Evolutionary conservation across 2,329 filamentous ascomycete species (phyloP), one percentile per base, ranked within the genome.

Genomic region (Ophiostoma australiae): DNA sequence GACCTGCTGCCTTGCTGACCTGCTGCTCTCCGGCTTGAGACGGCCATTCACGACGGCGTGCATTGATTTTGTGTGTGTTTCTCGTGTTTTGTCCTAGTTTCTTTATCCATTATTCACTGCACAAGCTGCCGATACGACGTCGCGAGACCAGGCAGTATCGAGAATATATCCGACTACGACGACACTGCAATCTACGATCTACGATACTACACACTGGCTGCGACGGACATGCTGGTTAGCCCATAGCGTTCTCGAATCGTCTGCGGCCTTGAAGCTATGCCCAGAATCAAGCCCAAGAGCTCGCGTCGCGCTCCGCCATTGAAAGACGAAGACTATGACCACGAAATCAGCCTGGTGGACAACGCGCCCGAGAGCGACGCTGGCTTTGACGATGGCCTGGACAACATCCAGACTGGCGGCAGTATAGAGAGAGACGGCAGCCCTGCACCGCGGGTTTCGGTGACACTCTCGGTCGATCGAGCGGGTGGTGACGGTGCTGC

Each of bases 331-430:
- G 87, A 90, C 75, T 90, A 89, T 76, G 88, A 90, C 76, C 90
- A 92, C 79, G 88, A 89, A 78, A 93, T 94, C 77, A 80, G 78
- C 74, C 86, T 94, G 52, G 82, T 91, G 74, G 89, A 92, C 78
- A 81, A 83, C 71, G 82, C 76, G 73, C 77, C 73, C 44, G 70
- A 44, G 66, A 4, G 11, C 23, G 52, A 58, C 13, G 52, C n/a
- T n/a, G 52, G 23, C 52, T 58, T 58, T 27, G 52, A 58, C 52
- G 52, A 58, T 11, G 63, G 31, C 58, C 31, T 37, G 20, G 61
- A 67, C 8, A 15, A 65, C 20, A 31, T 35, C 15, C 13, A 35
- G 15, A 20, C 1, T 4, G 31, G 4, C 27, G 58, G 13, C 13
- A 48, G 33, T 13, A 39, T n/a, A 39, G 63, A 23, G 15, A 23